A percentile compares a stretch with the other conserved stretches of the same genome.
These are phyloP conservation scores for Ilex paraguariensis DNA, from an alignment of 305 asterid species.

Conservation along the genomic window DNA sequence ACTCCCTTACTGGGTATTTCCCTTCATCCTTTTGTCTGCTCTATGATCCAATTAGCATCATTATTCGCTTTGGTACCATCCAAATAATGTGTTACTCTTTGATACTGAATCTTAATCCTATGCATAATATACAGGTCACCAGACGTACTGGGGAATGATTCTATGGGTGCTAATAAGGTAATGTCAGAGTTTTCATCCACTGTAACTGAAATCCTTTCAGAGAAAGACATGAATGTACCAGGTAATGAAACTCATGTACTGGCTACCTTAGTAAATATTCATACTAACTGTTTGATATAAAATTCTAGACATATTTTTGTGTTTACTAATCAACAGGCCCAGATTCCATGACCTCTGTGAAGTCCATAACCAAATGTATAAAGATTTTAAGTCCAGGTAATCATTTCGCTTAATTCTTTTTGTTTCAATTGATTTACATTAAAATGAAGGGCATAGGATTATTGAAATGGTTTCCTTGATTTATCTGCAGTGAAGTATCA, in stretches of 20 bases:
- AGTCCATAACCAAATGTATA: conserved; percentile 66
- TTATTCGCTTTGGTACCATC: background rate
- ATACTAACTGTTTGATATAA: background rate
- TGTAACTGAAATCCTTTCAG: conserved; percentile 42
- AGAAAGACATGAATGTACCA: conserved; percentile 34
- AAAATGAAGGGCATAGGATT: background rate
- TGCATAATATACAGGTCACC: conserved; percentile 47
- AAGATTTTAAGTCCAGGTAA: conserved; percentile 55
- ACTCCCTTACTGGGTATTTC: conserved; percentile 54
- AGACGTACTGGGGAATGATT: conserved; percentile 24
- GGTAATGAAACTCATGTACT: conserved; percentile 34
- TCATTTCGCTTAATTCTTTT: too few species aligned
- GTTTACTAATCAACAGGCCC: conserved; percentile 36
- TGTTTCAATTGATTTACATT: too few species aligned
- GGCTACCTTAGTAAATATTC: background rate
- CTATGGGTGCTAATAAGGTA: conserved; percentile 25
- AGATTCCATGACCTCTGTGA: conserved; percentile 51
- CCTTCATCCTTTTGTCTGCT: background rate
- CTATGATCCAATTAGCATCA: background rate
- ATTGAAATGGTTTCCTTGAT: conserved; percentile 7
- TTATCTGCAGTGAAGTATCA: conserved; percentile 38
- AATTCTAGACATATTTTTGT: conserved; percentile 2
- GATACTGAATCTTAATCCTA: background rate
- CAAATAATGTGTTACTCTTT: background rate
- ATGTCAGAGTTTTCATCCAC: conserved; percentile 44